phyloP scores from a whole-genome alignment of 176 grass and related monocot species.

The Musa itinerans region DNA sequence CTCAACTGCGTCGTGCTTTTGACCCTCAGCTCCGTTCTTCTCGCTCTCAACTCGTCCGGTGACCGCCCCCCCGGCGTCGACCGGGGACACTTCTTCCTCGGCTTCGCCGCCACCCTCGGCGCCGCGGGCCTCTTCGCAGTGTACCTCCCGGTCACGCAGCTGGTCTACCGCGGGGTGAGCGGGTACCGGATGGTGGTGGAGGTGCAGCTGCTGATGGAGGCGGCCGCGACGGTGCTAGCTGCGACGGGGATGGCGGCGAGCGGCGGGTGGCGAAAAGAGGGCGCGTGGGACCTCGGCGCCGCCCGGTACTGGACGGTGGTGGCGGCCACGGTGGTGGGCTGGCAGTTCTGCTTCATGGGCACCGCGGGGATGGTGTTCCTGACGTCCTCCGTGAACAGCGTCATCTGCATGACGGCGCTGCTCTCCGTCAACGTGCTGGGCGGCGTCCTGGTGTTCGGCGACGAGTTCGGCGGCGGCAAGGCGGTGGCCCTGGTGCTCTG shows the following conservation, averaged over 20 bases:
- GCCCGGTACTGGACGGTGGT: conserved; percentile 53
- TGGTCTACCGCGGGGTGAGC: conserved; percentile 50
- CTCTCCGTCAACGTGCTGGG: conserved; percentile 61
- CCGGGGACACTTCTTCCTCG: conserved; percentile 38
- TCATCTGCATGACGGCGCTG: conserved; percentile 78
- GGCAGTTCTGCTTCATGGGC: conserved; percentile 87
- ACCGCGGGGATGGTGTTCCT: conserved; percentile 76
- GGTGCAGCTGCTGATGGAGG: conserved; percentile 71
- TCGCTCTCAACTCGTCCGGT: conserved; percentile 3
- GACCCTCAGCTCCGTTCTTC: conserved; percentile 60
- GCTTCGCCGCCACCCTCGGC: conserved; percentile 59
- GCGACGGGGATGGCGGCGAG: conserved; percentile 32
- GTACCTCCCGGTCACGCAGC: conserved; percentile 79
- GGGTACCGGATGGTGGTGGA: conserved; percentile 73
- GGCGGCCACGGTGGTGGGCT: conserved; percentile 41
- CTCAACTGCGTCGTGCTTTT: conserved; percentile 81
- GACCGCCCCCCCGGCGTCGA: conserved; percentile 41
- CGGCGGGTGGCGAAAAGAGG: conserved; percentile 29
- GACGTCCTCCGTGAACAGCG: conserved; percentile 73
- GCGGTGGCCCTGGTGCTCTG: conserved; percentile 55
- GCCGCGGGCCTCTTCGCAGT: conserved; percentile 64
- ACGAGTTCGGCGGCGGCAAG: conserved; percentile 66
- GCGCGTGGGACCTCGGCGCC: conserved; percentile 46
- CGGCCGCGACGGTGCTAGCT: conserved; percentile 52
- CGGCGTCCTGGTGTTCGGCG: conserved; percentile 47